phyloP scores from a whole-genome alignment of 352 stramenopile species.

The Phytophthora hybrid region DNA sequence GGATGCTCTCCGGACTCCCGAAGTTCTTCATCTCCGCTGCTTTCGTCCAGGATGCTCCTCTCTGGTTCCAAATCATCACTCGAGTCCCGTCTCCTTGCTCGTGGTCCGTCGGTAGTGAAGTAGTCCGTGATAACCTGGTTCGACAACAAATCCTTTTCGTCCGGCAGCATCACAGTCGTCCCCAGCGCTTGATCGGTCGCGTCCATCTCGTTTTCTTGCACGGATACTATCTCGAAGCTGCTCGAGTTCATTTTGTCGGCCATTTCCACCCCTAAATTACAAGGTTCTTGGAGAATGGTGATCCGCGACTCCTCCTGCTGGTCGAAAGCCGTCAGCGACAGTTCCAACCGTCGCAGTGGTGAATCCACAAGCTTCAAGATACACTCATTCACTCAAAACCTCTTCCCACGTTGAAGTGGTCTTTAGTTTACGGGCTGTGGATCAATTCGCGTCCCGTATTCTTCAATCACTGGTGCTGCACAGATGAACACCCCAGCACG shows the following conservation, averaged over 20 bases:
- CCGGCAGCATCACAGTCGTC: constrained; percentile 26
- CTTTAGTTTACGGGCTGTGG: constrained; percentile 12
- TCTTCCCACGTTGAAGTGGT: constrained; percentile 35
- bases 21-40: constrained; percentile 27
- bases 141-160: constrained; percentile 33
- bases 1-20: constrained; percentile 8
- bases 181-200: constrained; percentile 24
- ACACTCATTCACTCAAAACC: not conserved
- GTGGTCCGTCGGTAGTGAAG: constrained; percentile 35
- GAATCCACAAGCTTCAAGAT: constrained; percentile 26
- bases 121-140: constrained; percentile 44
- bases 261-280: not conserved
- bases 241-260: constrained; percentile 8
- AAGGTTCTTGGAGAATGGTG: not conserved
- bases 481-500: constrained; percentile 24
- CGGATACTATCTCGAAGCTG: constrained; percentile 7
- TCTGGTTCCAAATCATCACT: constrained; percentile 8
- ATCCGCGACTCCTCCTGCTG: constrained; percentile 11
- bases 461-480: constrained; percentile 17
- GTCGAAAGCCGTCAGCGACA: constrained; percentile 34
- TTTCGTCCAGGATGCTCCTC: constrained; percentile 27
- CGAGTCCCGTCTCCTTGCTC: constrained; percentile 3
- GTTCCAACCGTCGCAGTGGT: constrained; percentile 31
- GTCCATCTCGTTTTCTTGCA: constrained; percentile 20
- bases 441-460: constrained; percentile 29